A percentile compares a stretch with the other conserved stretches of the same genome.
Conservation (phyloP, 179 eudicot genomes). For the Patellifolia procumbens region DNA sequence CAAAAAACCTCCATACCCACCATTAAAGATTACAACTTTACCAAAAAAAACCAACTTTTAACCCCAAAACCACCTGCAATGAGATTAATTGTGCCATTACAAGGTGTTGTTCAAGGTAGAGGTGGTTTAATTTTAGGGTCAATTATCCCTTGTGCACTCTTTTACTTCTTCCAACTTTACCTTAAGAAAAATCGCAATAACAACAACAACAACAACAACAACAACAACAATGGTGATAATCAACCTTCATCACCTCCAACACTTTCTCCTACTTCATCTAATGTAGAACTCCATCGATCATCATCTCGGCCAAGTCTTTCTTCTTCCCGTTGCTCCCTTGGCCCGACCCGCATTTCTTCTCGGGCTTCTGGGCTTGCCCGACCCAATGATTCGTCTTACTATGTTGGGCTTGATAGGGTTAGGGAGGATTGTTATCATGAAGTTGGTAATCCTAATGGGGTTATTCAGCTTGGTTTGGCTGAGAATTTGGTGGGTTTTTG, state of each 20-base stretch:
- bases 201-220: constrained; percentile 16
- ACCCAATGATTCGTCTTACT: constrained; percentile 54
- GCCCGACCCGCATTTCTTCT: constrained; percentile 50
- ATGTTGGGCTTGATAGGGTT: constrained; percentile 55
- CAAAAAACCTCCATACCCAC: neutral
- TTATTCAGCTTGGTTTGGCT: constrained; percentile 75
- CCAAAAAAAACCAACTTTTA: neutral
- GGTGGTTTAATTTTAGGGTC: constrained; percentile 81
- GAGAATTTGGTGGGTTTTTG: constrained; percentile 60
- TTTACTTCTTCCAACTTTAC: constrained; percentile 87
- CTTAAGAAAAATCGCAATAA: constrained; percentile 54
- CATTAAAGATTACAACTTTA: neutral
- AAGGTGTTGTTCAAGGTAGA: constrained; percentile 81
- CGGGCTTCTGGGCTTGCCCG: constrained; percentile 51
- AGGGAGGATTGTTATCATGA: constrained; percentile 48
- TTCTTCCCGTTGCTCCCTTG: constrained; percentile 36
- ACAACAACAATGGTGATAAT: constrained; percentile 11
- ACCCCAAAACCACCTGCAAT: constrained; percentile 38
- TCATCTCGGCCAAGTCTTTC: constrained; percentile 33
- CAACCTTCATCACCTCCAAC: constrained; percentile 29
- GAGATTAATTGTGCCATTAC: constrained; percentile 85
- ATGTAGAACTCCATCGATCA: constrained; percentile 37
- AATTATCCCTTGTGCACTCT: constrained; percentile 80
- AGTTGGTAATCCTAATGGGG: constrained; percentile 56
- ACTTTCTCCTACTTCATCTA: constrained; percentile 42